phyloP scores from a whole-genome alignment of 176 grass and related monocot genomes.

The Lolium perenne region DNA sequence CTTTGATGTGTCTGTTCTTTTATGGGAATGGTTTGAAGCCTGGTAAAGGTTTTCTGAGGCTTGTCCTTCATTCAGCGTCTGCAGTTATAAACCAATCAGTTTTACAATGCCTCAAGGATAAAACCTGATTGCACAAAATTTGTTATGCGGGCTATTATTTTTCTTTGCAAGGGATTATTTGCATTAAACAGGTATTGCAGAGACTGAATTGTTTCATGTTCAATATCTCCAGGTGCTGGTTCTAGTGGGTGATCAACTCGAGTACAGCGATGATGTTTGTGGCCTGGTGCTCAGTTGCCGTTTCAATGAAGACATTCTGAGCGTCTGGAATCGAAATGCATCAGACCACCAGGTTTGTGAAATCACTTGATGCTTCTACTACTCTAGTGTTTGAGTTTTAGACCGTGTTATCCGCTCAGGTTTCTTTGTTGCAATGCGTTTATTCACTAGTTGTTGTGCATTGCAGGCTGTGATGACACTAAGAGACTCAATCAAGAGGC shows the following conservation, averaged over 20 bases:
- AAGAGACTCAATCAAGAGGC: conserved; percentile 95
- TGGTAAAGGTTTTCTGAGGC: background rate
- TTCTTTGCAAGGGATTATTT: background rate
- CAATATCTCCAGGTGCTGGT: conserved; percentile 72
- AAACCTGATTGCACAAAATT: background rate
- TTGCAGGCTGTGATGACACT: conserved; percentile 83
- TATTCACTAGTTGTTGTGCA: conserved; percentile 17
- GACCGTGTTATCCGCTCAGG: background rate
- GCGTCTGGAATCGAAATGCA: conserved; percentile 96
- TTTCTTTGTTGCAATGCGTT: too few relatives aligned
- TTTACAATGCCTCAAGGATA: background rate
- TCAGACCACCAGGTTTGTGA: conserved; percentile 81
- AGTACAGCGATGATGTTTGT: conserved; percentile 89
- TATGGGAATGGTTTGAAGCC: conserved; percentile 7
- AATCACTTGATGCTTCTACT: background rate
- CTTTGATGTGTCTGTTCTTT: background rate
- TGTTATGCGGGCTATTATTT: background rate
- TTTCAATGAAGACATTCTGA: conserved; percentile 92
- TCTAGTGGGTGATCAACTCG: conserved; percentile 95
- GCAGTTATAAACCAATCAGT: background rate
- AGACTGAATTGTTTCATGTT: background rate
- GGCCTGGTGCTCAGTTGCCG: conserved; percentile 90
- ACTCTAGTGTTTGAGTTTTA: background rate
- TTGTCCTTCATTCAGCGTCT: background rate
- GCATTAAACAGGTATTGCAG: background rate